Evolutionary conservation across 1,284 basidiomycete genomes (phyloP), one percentile per base, ranked within the genome.

Genomic region (Malassezia equina): DNA sequence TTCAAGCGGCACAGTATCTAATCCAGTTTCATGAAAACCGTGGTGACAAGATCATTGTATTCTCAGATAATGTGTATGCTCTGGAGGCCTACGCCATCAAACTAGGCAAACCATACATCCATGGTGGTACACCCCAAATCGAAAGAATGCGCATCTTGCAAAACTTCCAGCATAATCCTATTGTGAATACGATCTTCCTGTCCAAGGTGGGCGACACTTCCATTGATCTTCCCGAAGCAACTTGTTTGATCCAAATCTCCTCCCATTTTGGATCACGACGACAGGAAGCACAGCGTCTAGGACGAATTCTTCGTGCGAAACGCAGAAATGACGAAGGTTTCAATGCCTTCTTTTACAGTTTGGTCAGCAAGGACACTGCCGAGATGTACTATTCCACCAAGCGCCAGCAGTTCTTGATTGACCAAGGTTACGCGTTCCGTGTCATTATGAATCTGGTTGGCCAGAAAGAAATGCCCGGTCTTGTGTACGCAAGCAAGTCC

Each of bases 361-460:
- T 99, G 27, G 94, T 98, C 40, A 94, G 90, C 33, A 95, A 94
- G 76, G 93, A 98, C 78, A 99, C 94, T 0, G 88, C 94, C 70
- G 94, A 98, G 78, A 98, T 98, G 90, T 98, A 86, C 78, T 99
- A 96, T 80, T 93, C 89, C 71, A 95, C 94, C 12, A 98, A 98
- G 77, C 84, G 94, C 19, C 94, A 98, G 75, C 90, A 96, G 69
- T 99, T 99, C 79, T 79, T 99, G 63, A 94, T 99, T 69, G 94
- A 98, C 76, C 86, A 95, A 78, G 91, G 91, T 1, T 98, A 98
- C 77, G 88, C 91, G 1, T 98, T 98, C 82, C 95, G 96, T 76
- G 93, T 98, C 52, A 98, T 99, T 76, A 98, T 94, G 7, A 88
- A 94, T 67, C 82, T 99, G 21, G 89, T 94, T 61, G 94, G 94